Conservation (phyloP, 805 yeast species). For the Metschnikowia cerradonensis region DNA sequence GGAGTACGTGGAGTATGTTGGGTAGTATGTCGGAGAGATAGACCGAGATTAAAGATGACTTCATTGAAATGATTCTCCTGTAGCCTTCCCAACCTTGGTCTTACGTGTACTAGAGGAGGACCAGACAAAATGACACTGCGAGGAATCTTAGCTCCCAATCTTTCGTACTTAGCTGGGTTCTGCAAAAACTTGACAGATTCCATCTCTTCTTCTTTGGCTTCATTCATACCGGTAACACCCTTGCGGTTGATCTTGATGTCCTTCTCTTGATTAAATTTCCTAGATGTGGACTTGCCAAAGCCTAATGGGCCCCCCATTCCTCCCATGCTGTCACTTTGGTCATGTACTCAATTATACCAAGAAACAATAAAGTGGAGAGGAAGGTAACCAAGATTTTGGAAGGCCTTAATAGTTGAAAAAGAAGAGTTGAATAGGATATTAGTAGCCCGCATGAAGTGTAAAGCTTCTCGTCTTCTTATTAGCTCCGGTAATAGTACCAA, state of each 20-base stretch:
- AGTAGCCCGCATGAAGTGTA: slow-evolving; percentile 4
- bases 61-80: slow-evolving; percentile 55
- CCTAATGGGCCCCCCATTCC: slow-evolving; percentile 63
- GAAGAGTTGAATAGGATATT: slow-evolving; percentile 11
- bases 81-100: slow-evolving; percentile 86
- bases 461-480: background rate
- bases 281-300: slow-evolving; percentile 75
- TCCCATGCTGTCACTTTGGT: slow-evolving; percentile 57
- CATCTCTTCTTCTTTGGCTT: slow-evolving; percentile 92
- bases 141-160: slow-evolving; percentile 89
- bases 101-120: slow-evolving; percentile 94
- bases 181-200: slow-evolving; percentile 88
- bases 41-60: no score
- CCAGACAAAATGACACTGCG: slow-evolving; percentile 83
- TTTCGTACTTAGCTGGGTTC: slow-evolving; percentile 76
- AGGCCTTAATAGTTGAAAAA: slow-evolving; percentile 40
- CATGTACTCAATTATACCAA: slow-evolving; percentile 85
- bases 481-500: background rate
- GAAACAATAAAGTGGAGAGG: slow-evolving; percentile 81
- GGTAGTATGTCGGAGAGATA: no score
- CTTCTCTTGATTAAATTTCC: slow-evolving; percentile 75
- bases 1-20: no score
- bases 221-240: slow-evolving; percentile 94
- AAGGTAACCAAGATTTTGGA: slow-evolving; percentile 64
- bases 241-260: slow-evolving; percentile 77